A percentile compares a stretch with the other conserved stretches of the same genome.
phyloP scores from a whole-genome alignment of 805 yeast species.

The Schizosaccharomyces osmophilus region DNA sequence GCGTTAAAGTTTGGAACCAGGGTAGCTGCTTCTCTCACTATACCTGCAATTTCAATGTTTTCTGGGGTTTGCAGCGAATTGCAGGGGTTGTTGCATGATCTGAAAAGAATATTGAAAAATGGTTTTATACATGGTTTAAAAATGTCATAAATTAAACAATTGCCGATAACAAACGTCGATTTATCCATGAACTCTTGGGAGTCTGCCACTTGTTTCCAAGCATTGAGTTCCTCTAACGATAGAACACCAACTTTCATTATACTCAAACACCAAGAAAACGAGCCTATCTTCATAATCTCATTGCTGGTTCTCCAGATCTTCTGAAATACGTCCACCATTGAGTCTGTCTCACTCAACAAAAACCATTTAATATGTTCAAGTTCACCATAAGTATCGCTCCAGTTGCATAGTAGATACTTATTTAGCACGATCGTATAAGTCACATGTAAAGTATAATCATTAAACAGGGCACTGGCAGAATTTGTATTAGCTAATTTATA shows the following conservation, averaged over 20 bases:
- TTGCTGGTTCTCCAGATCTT: not conserved
- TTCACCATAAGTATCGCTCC: not conserved
- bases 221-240: not conserved
- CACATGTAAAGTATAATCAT: not conserved
- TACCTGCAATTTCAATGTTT: no score
- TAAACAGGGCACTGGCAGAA: not conserved
- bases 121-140: no score
- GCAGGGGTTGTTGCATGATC: no score
- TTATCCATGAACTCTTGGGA: no score
- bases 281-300: no score
- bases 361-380: not conserved
- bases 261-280: not conserved
- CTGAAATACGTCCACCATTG: not conserved
- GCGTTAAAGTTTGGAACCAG: no score
- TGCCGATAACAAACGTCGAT: no score
- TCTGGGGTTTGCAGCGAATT: no score
- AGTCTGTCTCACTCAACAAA: not conserved
- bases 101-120: no score
- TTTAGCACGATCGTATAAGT: not conserved
- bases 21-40: no score
- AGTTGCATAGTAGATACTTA: not conserved
- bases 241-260: not conserved
- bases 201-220: not conserved
- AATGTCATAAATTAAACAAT: no score
- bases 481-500: not conserved